phyloP scores from a whole-genome alignment of 441 rosid species.

The Populus hybrid region DNA sequence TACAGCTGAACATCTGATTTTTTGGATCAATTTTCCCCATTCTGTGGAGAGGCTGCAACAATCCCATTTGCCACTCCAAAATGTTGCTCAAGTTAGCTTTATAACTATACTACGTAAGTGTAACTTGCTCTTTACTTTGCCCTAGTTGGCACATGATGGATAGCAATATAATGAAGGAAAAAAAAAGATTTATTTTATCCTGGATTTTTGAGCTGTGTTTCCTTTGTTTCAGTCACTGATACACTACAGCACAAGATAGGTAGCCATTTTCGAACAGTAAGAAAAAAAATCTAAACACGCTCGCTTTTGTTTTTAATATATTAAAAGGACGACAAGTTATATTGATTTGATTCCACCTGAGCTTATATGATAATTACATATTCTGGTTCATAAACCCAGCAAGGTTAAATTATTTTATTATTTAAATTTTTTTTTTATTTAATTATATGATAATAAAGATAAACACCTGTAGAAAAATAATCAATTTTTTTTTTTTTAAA shows the following conservation, averaged over 20 bases:
- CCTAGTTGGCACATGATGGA: not conserved
- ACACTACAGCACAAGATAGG: not conserved
- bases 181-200: not conserved
- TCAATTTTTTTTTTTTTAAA: no score
- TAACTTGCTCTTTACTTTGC: not conserved
- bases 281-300: no score
- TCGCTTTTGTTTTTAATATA: no score
- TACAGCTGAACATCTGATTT: no score
- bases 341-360: no score
- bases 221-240: not conserved
- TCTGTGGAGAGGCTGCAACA: not conserved
- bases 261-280: no score
- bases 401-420: no score
- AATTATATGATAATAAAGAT: no score
- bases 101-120: not conserved
- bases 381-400: no score
- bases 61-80: not conserved
- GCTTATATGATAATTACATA: no score
- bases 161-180: not conserved
- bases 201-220: not conserved
- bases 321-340: rapidly evolving
- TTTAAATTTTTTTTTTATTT: no score
- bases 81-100: not conserved
- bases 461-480: rapidly evolving
- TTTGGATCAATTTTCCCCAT: no score